These are phyloP conservation scores for Monilinia laxa DNA, from an alignment of 2,329 filamentous ascomycete genomes.

Conservation along the genomic window DNA sequence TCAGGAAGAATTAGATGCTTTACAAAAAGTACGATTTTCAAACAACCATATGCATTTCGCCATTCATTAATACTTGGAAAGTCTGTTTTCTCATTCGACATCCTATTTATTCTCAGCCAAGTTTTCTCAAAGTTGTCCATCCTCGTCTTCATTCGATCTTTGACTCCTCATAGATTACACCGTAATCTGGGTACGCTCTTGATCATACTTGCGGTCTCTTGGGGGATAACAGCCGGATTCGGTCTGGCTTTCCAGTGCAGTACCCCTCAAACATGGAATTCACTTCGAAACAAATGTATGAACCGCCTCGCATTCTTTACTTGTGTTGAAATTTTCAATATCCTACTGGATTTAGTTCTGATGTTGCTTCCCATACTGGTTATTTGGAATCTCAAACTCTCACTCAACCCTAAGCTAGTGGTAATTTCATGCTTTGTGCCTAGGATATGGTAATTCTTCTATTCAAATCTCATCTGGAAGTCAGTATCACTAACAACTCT, in stretches of 20 bases:
- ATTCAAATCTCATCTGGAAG: too few relatives aligned
- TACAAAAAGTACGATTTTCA: not conserved
- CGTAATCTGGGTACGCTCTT: not conserved
- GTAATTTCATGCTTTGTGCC: constrained; percentile 1
- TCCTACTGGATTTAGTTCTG: not conserved
- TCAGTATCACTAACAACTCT: not conserved
- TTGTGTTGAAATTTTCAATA: not conserved
- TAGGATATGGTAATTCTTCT: constrained; percentile 5
- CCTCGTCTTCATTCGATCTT: constrained; percentile 6
- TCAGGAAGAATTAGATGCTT: not conserved
- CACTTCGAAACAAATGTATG: not conserved
- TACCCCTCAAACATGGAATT: not conserved
- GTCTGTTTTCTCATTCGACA: not conserved
- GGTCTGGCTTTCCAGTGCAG: constrained; percentile 1
- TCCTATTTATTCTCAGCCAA: constrained; percentile 7
- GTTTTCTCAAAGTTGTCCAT: constrained; percentile 6
- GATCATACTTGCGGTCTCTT: constrained; percentile 4
- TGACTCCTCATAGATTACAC: constrained; percentile 6
- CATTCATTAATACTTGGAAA: not conserved
- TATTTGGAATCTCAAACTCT: constrained; percentile 8
- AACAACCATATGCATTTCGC: not conserved
- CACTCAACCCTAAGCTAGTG: not conserved
- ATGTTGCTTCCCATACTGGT: not conserved
- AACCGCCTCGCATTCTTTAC: constrained; percentile 8
- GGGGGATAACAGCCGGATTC: not conserved